Base-by-base conservation (phyloP, 352 stramenopile species). In the Pythium phragmitis region DNA sequence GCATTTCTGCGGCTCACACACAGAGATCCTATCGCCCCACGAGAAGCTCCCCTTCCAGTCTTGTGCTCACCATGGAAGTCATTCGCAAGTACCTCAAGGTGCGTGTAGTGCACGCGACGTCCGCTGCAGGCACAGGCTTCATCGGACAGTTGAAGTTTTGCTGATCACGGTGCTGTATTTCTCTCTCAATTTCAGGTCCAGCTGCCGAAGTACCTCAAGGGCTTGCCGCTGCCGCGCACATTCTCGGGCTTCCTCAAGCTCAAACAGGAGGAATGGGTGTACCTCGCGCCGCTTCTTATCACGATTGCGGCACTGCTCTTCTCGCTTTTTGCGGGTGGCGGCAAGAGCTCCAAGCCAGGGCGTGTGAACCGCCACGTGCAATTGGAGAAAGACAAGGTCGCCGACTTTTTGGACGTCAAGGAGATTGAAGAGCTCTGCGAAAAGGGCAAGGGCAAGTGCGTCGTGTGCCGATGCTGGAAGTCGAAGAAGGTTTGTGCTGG, bases 401-500 rank as follows among this genome's bases (percentile, higher is more conserved):
- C 88, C 19, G 70, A 89, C 66, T 81, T 89, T 39, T 56, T 88
- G 34, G 67, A 77, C 19, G 54, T 92, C 52, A 76, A 75, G 16
- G 86, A 94, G 48, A 78, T 94, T 55, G 86, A 94, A 69, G 86
- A 94, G 41, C 70, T 94, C 51, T 76, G 85, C 55, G 70, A 74
- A 42, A 89, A 89, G 65, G 68, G 73, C 52, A 91, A 91, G 69
- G 77, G 85, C 62, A 94, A 94, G 63, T 94, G 86, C 73, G 75
- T 77, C 41, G 60, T 92, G 48, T 94, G 86, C 73, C 80, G 86
- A 61, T 94, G 86, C 74, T 94, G 86, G 86, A 94, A 94, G 73
- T 94, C 86, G 47, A 94, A 94, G 77, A 91, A 88, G 67, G 75
- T 83, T 50, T 11, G 62, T 49, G 14, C 41, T 19, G 45, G 21